These are phyloP conservation scores for Persicaria tinctoria DNA, from an alignment of 148 eudicot genomes.

Conservation along the genomic window DNA sequence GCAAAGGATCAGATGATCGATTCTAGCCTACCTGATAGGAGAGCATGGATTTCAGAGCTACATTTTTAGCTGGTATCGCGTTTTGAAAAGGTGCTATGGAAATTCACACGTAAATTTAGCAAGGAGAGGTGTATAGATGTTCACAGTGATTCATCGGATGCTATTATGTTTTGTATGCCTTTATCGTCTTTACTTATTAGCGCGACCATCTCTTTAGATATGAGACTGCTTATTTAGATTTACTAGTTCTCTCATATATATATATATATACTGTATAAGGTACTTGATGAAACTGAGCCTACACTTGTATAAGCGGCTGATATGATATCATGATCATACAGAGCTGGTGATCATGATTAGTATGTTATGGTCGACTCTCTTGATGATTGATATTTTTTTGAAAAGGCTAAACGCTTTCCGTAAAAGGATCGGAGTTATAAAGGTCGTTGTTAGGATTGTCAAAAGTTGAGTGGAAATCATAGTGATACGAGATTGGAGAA, in stretches of 20 bases:
- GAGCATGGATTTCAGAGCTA: not conserved
- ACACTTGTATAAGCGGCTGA: not conserved
- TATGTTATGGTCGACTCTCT: too few species aligned
- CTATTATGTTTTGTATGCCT: not conserved
- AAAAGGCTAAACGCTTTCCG: too few species aligned
- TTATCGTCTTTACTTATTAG: not conserved
- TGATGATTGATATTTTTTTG: too few species aligned
- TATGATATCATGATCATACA: too few species aligned
- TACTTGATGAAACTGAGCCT: not conserved
- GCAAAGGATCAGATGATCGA: not conserved
- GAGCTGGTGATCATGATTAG: too few species aligned
- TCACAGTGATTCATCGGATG: not conserved
- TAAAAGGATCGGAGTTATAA: too few species aligned
- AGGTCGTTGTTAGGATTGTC: too few species aligned
- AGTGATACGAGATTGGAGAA: too few species aligned
- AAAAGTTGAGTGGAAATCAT: too few species aligned
- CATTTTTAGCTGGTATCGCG: not conserved
- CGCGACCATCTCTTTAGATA: not conserved
- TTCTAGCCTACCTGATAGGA: not conserved
- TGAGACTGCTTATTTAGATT: conserved; percentile 4
- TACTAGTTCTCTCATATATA: not conserved
- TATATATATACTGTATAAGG: not conserved
- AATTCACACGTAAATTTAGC: not conserved
- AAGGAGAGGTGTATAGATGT: not conserved
- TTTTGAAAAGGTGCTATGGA: not conserved